Conservation (phyloP, 441 rosid genomes). For the Isatis lusitanica region DNA sequence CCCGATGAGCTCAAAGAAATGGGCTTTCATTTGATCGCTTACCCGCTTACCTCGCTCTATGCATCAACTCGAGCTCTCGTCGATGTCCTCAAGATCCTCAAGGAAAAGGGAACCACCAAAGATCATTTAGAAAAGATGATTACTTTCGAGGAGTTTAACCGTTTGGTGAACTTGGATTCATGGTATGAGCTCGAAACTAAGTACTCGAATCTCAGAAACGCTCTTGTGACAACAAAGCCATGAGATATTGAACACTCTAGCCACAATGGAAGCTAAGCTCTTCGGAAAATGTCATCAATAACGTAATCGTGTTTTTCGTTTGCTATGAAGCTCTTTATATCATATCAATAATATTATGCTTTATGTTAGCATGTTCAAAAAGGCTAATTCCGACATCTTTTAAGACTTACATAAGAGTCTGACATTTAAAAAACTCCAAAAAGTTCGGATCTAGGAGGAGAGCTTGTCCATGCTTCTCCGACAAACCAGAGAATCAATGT, state of each 20-base stretch:
- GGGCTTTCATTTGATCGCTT: slow-evolving; percentile 50
- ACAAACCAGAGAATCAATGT: slow-evolving; percentile 27
- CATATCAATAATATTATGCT: slow-evolving; percentile 15
- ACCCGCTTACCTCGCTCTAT: slow-evolving; percentile 35
- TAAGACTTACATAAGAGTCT: not conserved
- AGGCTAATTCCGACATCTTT: not conserved
- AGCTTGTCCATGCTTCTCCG: slow-evolving; percentile 4
- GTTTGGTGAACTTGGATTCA: slow-evolving; percentile 9
- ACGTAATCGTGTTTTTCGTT: not conserved
- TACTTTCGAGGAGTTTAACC: slow-evolving; percentile 28
- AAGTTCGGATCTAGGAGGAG: not conserved
- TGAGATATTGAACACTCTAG: slow-evolving; percentile 1
- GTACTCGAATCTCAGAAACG: slow-evolving; percentile 32
- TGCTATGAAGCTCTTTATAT: slow-evolving; percentile 20
- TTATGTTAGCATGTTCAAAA: not conserved
- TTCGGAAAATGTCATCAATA: not conserved
- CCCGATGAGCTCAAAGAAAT: slow-evolving; percentile 50
- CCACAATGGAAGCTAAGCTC: not conserved
- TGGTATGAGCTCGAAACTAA: slow-evolving; percentile 26
- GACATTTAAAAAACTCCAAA: not conserved
- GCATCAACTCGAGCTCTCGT: slow-evolving; percentile 31
- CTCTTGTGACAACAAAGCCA: slow-evolving; percentile 13
- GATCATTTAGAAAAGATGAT: slow-evolving; percentile 26
- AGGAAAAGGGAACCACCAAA: slow-evolving; percentile 25
- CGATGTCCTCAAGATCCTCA: slow-evolving; percentile 25